These are phyloP conservation scores for Arthrocladium fulminans DNA, from an alignment of 2,329 filamentous ascomycete genomes.

Conservation along the genomic window DNA sequence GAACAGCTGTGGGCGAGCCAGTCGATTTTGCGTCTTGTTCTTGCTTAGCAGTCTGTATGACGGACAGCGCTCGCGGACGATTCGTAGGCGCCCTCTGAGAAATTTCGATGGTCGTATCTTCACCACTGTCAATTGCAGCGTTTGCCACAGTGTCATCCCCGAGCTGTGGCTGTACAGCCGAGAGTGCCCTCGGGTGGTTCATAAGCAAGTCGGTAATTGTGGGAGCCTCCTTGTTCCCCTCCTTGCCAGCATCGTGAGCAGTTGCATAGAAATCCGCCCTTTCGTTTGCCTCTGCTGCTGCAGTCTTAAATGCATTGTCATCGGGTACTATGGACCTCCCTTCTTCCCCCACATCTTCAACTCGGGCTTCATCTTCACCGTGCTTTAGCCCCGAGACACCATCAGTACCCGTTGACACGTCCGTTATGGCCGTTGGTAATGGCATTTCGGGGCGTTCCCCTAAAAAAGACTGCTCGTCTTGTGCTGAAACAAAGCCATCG, in stretches of 20 bases:
- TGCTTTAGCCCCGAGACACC: slow-evolving; percentile 38
- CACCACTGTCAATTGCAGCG: slow-evolving; percentile 5
- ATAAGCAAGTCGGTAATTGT: background rate
- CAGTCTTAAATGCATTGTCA: background rate
- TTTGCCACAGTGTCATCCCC: background rate
- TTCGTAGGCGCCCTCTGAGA: background rate
- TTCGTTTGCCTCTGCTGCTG: background rate
- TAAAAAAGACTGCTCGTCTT: slow-evolving; percentile 53
- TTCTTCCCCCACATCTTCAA: background rate
- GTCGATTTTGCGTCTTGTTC: background rate
- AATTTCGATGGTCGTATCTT: slow-evolving; percentile 7
- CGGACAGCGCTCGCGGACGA: slow-evolving; percentile 4
- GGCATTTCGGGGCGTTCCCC: slow-evolving; percentile 53
- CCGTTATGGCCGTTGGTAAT: slow-evolving; percentile 34
- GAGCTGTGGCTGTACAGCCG: background rate
- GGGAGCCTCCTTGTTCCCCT: background rate
- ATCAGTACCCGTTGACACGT: slow-evolving; percentile 27
- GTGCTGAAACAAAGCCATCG: slow-evolving; percentile 22
- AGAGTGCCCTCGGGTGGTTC: slow-evolving; percentile 1
- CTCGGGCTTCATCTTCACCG: background rate
- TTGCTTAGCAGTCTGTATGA: background rate
- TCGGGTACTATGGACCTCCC: slow-evolving; percentile 4
- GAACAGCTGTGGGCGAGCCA: slow-evolving; percentile 39
- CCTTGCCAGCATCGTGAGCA: background rate
- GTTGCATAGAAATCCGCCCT: background rate